Evolutionary conservation across 345 rosid genomes (phyloP), one percentile per base, ranked within the genome.

Genomic region (Fremontodendron californicum): DNA sequence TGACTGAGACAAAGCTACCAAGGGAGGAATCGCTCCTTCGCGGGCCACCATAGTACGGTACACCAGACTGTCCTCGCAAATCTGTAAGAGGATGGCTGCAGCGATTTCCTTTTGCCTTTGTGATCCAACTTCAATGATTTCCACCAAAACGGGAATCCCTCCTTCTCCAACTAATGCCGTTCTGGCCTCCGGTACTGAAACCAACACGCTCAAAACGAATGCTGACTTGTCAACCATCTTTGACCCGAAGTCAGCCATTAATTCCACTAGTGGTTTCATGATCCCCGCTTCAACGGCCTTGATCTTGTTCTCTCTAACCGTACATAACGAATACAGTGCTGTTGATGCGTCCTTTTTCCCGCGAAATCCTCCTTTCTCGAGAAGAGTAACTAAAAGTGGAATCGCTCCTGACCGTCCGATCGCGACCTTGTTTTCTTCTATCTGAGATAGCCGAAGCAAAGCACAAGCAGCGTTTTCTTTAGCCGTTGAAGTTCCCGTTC

Each of bases 171-270:
- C 99, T 6, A 92, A 52, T 65, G 98, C 85, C 67, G 90, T 73
- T 71, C 81, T 89, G 3, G 96, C 94, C 73, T 95, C 98, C 78
- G 87, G 80, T 46, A 80, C 82, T 18, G 88, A 78, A 23, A 89
- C 88, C 78, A 95, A 60, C 54, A 87, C 62, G 71, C 84, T 85
- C 88, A 91, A 61, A 9, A 95, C 92, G 72, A 79, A 92, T 0
- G 92, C 98, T 19, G 98, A 89, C 81, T 95, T 95, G 78, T 95
- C 99, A 40, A 93, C 98, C 99, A 95, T 95, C 87, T 85, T 95
- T 16, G 99, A 93, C 66, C 84, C 92, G 51, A 95, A 89, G 82
- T 93, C 99, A 9, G 97, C 96, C 99, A 95, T 95, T 12, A 95
- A 82, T 82, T 95, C 99, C 57, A 93, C 90, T 18, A 95, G 72